A percentile compares a stretch with the other conserved stretches of the same genome.
Evolutionary conservation across 352 stramenopile species (phyloP).

Genomic region (Elongisporangium senticosum): DNA sequence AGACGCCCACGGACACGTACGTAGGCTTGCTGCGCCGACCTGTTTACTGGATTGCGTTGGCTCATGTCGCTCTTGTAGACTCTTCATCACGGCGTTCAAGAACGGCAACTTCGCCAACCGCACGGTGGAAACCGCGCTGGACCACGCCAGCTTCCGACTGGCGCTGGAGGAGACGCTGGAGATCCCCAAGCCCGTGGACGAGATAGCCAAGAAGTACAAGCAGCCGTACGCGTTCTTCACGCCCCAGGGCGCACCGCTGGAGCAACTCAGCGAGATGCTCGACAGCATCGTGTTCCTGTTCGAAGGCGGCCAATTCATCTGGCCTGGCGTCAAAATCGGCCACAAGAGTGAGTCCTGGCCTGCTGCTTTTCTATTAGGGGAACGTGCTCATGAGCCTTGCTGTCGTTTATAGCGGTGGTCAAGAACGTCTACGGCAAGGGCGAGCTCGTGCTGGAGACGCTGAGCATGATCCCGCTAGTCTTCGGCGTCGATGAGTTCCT

Average conservation of each 20-base stretch:
- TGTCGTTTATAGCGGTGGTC: slow-evolving; percentile 21
- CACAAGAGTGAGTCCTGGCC: slow-evolving; percentile 41
- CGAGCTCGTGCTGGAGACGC: slow-evolving; percentile 48
- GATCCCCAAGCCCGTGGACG: slow-evolving; percentile 21
- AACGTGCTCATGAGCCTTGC: background rate
- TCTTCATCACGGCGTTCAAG: slow-evolving; percentile 51
- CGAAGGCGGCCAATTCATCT: slow-evolving; percentile 73
- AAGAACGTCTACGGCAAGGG: slow-evolving; percentile 35
- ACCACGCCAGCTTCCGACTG: slow-evolving; percentile 26
- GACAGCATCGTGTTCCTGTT: slow-evolving; percentile 65
- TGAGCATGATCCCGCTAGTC: slow-evolving; percentile 62
- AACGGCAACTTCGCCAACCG: slow-evolving; percentile 32
- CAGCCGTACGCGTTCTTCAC: slow-evolving; percentile 66
- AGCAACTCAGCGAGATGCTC: slow-evolving; percentile 32
- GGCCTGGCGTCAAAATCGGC: slow-evolving; percentile 55
- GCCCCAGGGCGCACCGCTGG: slow-evolving; percentile 37
- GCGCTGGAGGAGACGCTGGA: slow-evolving; percentile 34
- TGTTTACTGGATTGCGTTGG: slow-evolving; percentile 1
- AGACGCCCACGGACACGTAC: slow-evolving; percentile 35
- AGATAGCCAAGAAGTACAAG: slow-evolving; percentile 46
- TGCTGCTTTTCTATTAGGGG: background rate
- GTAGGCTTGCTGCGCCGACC: slow-evolving; percentile 1
- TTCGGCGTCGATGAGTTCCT: slow-evolving; percentile 74
- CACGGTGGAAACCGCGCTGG: slow-evolving; percentile 26
- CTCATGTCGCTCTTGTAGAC: slow-evolving; percentile 12